Conservation (phyloP, 345 rosid genomes). For the Salix caprea region DNA sequence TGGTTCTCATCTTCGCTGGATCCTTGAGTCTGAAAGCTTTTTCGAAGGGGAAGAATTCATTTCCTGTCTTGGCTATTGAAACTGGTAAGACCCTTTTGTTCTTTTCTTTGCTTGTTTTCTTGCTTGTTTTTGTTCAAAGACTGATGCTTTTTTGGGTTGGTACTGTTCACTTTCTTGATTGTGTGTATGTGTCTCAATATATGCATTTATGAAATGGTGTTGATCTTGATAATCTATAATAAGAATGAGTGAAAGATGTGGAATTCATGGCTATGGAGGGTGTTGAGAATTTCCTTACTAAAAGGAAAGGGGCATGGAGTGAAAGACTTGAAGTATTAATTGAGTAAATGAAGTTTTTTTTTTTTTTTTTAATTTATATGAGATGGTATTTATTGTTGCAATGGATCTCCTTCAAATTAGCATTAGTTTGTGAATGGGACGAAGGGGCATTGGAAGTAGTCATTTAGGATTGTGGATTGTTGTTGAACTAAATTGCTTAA, state of each 20-base stretch:
- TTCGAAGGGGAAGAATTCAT: conserved; percentile 63
- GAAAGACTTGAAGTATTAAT: background rate
- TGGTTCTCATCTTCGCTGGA: conserved; percentile 76
- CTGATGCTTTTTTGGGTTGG: background rate
- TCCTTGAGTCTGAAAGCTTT: conserved; percentile 81
- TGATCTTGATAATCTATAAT: background rate
- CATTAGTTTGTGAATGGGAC: background rate
- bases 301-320: background rate
- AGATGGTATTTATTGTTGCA: background rate
- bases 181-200: background rate
- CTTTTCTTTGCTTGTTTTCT: background rate
- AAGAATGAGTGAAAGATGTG: background rate
- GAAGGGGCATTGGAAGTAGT: background rate
- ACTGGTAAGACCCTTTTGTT: conserved; percentile 43
- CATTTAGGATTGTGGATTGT: background rate
- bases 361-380: background rate
- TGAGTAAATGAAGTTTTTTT: background rate
- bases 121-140: background rate
- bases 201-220: background rate
- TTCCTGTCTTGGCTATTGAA: conserved; percentile 57
- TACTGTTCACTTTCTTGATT: background rate
- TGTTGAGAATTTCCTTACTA: background rate
- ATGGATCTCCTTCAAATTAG: background rate
- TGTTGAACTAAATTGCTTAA: background rate
- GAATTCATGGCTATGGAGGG: background rate